A percentile compares a stretch with the other conserved stretches of the same genome.
phyloP scores from a whole-genome alignment of 2,329 filamentous ascomycete genomes.

The Clonostachys sp. region DNA sequence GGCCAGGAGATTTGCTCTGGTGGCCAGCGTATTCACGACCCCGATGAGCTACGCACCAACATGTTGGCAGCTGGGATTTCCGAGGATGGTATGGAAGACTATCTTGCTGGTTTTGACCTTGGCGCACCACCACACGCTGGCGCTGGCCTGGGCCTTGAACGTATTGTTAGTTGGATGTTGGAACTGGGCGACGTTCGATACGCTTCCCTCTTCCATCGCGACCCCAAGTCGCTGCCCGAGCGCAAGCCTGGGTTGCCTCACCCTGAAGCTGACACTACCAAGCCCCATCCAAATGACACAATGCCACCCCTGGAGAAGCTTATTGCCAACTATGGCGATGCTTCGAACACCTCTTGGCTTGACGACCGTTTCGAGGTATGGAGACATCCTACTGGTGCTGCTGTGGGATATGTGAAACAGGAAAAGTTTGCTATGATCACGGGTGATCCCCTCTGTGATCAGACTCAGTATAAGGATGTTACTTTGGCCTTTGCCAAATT shows the following conservation, averaged over 20 bases:
- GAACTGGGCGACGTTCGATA: conserved; percentile 86
- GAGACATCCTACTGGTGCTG: conserved; percentile 81
- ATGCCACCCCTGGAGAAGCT: conserved; percentile 78
- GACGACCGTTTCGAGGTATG: conserved; percentile 86
- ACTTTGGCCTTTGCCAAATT: conserved; percentile 71
- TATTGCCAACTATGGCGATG: conserved; percentile 92
- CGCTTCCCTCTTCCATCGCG: conserved; percentile 80
- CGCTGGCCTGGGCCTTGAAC: conserved; percentile 85
- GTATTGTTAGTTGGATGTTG: conserved; percentile 80
- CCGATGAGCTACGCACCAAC: conserved; percentile 66
- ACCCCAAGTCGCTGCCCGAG: conserved; percentile 79
- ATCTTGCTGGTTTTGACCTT: conserved; percentile 82
- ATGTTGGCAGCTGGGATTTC: conserved; percentile 74
- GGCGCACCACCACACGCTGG: conserved; percentile 87
- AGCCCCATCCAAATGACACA: conserved; percentile 40
- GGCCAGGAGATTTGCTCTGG: conserved; percentile 91
- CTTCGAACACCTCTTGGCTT: conserved; percentile 89
- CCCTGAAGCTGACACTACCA: conserved; percentile 75
- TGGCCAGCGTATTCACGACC: conserved; percentile 87
- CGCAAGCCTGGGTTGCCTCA: conserved; percentile 68
- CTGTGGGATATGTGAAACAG: conserved; percentile 76
- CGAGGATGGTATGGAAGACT: conserved; percentile 83
- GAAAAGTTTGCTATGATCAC: conserved; percentile 78
- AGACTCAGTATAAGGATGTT: conserved; percentile 68
- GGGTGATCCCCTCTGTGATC: conserved; percentile 82